A percentile compares a stretch with the other conserved stretches of the same genome.
Conservation (phyloP, 345 rosid genomes). For the Populus pruinosa region DNA sequence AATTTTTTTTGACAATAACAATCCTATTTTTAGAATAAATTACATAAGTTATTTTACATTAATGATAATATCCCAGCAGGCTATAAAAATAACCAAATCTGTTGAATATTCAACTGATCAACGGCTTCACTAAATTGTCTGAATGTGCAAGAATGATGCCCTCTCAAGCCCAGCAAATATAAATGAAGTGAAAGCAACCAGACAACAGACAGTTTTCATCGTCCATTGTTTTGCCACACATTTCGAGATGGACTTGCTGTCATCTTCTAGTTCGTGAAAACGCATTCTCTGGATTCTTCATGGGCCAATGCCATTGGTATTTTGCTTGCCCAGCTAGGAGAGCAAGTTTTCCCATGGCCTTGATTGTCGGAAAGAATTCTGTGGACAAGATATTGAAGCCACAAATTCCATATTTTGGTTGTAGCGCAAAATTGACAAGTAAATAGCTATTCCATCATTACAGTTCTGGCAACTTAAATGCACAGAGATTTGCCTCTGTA, state of each 20-base stretch:
- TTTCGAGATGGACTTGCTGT: background rate
- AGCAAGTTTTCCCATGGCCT: background rate
- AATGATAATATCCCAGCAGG: too few relatives aligned
- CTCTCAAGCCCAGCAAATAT: background rate
- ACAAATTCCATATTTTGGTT: background rate
- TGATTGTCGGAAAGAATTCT: background rate
- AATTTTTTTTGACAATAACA: too few relatives aligned
- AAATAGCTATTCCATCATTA: background rate
- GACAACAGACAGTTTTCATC: background rate
- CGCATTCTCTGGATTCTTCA: background rate
- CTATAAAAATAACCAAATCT: background rate
- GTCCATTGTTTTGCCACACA: background rate
- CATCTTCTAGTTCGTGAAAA: background rate
- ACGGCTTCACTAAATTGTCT: background rate
- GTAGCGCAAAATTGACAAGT: background rate
- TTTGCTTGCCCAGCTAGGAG: background rate
- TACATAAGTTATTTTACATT: too few relatives aligned
- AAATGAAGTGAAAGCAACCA: background rate
- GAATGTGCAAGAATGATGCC: background rate
- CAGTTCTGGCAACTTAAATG: background rate
- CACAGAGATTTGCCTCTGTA: conserved; percentile 13
- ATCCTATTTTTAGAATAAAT: too few relatives aligned
- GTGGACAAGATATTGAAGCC: background rate
- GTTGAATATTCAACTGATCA: background rate
- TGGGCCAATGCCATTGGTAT: background rate